phyloP scores from a whole-genome alignment of 805 yeast genomes.

The Yueomyces sp. region DNA sequence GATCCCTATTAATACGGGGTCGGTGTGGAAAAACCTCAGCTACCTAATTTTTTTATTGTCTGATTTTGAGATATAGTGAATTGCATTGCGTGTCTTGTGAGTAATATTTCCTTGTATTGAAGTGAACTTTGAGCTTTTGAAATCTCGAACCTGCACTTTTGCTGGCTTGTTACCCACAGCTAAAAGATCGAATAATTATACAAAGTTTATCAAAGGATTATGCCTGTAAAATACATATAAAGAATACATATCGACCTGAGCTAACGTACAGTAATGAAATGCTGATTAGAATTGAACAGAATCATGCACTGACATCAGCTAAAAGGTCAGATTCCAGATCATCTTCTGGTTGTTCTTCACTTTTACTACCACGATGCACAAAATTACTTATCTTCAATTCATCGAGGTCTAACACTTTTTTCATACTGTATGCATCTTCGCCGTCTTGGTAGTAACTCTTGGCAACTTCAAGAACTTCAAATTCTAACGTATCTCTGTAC shows the following conservation, averaged over 20 bases:
- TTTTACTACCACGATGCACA: constrained; percentile 23
- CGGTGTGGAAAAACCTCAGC: constrained; percentile 99
- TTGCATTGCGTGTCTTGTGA: too few relatives aligned
- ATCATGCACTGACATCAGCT: constrained; percentile 18
- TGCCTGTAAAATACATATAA: background rate
- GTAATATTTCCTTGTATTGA: too few relatives aligned
- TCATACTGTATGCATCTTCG: constrained; percentile 96
- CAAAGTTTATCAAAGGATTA: too few relatives aligned
- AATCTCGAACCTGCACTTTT: too few relatives aligned
- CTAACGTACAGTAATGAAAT: too few relatives aligned
- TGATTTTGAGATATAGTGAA: constrained; percentile 25
- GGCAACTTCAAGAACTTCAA: constrained; percentile 73
- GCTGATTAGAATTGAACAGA: too few relatives aligned
- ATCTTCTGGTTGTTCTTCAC: constrained; percentile 34
- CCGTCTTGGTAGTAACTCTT: constrained; percentile 91
- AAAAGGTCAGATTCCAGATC: constrained; percentile 39
- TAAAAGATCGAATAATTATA: too few relatives aligned
- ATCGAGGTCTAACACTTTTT: constrained; percentile 46
- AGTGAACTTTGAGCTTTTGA: too few relatives aligned
- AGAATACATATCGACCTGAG: too few relatives aligned
- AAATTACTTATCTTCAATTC: constrained; percentile 47
- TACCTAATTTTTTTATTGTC: constrained; percentile 63
- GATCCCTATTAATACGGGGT: constrained; percentile 44
- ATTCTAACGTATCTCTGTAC: constrained; percentile 71
- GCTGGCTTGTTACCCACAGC: too few relatives aligned